phyloP scores from a whole-genome alignment of 306 rosid genomes.

The Albizia julibrissin region DNA sequence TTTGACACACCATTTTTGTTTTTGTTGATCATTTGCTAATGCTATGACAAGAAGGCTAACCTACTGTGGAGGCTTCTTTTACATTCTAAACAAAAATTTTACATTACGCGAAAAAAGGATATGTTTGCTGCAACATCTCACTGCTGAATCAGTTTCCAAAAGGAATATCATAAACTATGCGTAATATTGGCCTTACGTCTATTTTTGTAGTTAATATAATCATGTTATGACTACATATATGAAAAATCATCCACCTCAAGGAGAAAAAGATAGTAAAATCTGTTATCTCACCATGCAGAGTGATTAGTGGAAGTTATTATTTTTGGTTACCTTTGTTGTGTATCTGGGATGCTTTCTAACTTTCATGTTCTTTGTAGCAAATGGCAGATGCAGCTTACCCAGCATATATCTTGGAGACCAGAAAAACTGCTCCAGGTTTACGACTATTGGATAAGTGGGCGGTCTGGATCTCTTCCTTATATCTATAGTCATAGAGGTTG shows the following conservation, averaged over 20 bases:
- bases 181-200: not conserved
- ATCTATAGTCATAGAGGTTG: slow-evolving; percentile 12
- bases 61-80: not conserved
- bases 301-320: not conserved
- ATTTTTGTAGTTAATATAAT: not conserved
- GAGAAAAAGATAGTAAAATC: slow-evolving; percentile 2
- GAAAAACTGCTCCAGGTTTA: slow-evolving; percentile 93
- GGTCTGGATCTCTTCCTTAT: slow-evolving; percentile 53
- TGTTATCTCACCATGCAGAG: slow-evolving; percentile 9
- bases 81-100: not conserved
- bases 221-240: not conserved
- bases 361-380: slow-evolving; percentile 51
- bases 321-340: not conserved
- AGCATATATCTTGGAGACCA: slow-evolving; percentile 77
- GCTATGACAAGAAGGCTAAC: not conserved
- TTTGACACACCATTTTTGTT: not conserved
- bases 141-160: not conserved
- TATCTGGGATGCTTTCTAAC: slow-evolving; percentile 7
- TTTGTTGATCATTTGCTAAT: not conserved
- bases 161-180: not conserved
- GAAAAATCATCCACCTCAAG: slow-evolving; percentile 1
- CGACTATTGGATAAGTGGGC: slow-evolving; percentile 98
- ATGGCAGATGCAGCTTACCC: slow-evolving; percentile 90
- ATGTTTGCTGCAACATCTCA: not conserved
- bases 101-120: not conserved